Evolutionary conservation across 78 protist genomes (phyloP), one percentile per base, ranked within the genome.

Genomic region (Dictyostelium brefeldianum): DNA sequence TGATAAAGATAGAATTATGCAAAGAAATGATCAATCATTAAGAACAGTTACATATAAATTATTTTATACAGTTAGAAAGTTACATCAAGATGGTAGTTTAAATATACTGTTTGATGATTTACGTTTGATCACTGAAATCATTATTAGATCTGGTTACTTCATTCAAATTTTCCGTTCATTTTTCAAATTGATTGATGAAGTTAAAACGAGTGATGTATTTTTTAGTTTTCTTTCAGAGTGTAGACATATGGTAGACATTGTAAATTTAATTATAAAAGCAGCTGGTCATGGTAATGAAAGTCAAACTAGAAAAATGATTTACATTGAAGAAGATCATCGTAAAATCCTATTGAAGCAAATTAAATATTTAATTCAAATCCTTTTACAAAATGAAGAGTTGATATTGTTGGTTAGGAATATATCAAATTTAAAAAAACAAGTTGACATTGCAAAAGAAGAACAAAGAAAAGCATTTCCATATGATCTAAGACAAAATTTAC

Each of bases 361-460:
- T 27, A 87, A 87, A 74, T 75, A 77, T 65, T 54, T 87, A 31
- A 74, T 87, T 65, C 81, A 74, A 20, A 75, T 77, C 43, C 64
- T 87, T 2, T 47, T 87, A 4, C 67, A 51, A 27, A 87, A 77
- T 18, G 79, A 87, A 50, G 93, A 87, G 71, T 50, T 87, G 3
- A 77, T 77, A 1, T 27, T 51, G 5, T 47, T 87, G 65, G 83
- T 87, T 14, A 64, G 79, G 64, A 87, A 87, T 47, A 77, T 87
- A 7, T 25, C 54, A 9, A 54, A 65, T 65, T 67, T 87, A 5
- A 87, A 77, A 79, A 87, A 77, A 77, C 93, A 87, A 14, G 84
- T 87, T 11, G 62, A 46, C 12, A 87, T 87, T 31, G 93, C 93
- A 0, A 87, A 87, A 64, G 93, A 87, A 54, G 93, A 87, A 36